Percentiles rank a stretch among this genome's conserved stretches.
Conservation (phyloP, 2,329 filamentous ascomycete species). For the Zymoseptoria pseudotritici region DNA sequence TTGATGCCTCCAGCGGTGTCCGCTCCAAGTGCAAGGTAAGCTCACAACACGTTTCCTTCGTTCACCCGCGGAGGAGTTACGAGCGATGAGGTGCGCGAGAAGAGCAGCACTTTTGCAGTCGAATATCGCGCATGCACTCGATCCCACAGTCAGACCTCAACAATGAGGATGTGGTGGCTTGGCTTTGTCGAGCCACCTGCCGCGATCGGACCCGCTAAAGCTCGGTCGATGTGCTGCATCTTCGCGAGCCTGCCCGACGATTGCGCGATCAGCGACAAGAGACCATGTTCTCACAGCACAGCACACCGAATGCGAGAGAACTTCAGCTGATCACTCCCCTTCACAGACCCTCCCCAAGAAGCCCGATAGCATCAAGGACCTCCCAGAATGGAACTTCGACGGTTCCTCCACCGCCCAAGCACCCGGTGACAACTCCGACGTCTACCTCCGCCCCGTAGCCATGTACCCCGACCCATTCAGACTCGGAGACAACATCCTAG, state of each 20-base stretch:
- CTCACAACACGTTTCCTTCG: conserved; percentile 18
- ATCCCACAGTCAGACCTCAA: not conserved
- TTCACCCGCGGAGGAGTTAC: conserved; percentile 1
- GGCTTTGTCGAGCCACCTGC: conserved; percentile 4
- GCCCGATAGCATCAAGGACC: conserved; percentile 53
- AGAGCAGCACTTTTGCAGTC: not conserved
- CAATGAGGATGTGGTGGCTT: conserved; percentile 11
- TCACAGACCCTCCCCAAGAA: conserved; percentile 56
- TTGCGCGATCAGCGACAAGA: not conserved
- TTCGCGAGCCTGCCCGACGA: no score
- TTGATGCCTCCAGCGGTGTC: conserved; percentile 72
- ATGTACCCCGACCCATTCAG: conserved; percentile 92
- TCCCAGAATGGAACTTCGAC: conserved; percentile 75
- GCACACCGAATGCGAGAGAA: not conserved
- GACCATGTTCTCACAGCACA: not conserved
- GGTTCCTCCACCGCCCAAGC: conserved; percentile 90
- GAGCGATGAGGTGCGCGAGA: not conserved
- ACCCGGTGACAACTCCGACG: conserved; percentile 90
- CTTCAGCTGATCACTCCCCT: not conserved
- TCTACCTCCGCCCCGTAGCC: conserved; percentile 87
- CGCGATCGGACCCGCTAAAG: conserved; percentile 5
- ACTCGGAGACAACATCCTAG: conserved; percentile 81
- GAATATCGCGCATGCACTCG: not conserved
- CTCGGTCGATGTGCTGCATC: not conserved
- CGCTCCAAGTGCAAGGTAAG: conserved; percentile 96